These are phyloP conservation scores for Verticillium tricorpus DNA, from an alignment of 2,329 filamentous ascomycete genomes.

Conservation along the genomic window DNA sequence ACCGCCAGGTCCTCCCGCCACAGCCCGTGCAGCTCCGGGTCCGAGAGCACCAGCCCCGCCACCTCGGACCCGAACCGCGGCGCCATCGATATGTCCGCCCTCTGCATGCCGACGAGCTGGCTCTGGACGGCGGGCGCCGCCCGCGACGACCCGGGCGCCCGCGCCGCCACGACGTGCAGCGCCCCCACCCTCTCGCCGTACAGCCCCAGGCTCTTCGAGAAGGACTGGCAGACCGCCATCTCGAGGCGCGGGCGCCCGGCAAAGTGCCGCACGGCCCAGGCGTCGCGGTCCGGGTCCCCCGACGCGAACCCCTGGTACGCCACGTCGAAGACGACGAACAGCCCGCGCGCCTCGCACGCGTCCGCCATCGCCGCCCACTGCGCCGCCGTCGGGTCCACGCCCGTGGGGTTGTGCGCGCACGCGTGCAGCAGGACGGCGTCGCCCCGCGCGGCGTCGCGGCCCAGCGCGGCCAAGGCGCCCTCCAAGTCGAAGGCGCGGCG, in stretches of 20 bases:
- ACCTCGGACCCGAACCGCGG: constrained; percentile 12
- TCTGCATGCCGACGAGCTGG: not conserved
- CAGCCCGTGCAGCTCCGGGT: constrained; percentile 16
- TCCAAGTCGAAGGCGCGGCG: constrained; percentile 19
- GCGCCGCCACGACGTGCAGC: constrained; percentile 1
- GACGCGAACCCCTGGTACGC: constrained; percentile 30
- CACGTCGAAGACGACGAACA: constrained; percentile 25
- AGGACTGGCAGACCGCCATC: constrained; percentile 21
- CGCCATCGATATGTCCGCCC: not conserved
- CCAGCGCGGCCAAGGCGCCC: constrained; percentile 17
- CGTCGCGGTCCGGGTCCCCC: constrained; percentile 23
- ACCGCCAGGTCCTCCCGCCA: constrained; percentile 28
- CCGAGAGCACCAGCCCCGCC: constrained; percentile 22
- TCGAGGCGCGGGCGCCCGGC: constrained; percentile 11
- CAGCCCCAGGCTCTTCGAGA: constrained; percentile 23
- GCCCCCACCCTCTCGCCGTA: constrained; percentile 23
- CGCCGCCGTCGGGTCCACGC: constrained; percentile 21
- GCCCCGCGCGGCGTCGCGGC: constrained; percentile 14
- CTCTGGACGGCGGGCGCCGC: not conserved
- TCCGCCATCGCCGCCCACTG: constrained; percentile 23
- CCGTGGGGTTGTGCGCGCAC: constrained; percentile 27
- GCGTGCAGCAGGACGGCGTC: constrained; percentile 25
- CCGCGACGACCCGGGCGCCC: not conserved
- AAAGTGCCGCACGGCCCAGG: constrained; percentile 25
- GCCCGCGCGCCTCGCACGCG: constrained; percentile 17